Percentiles rank a stretch among this genome's conserved stretches.
phyloP scores from a whole-genome alignment of 106 monocot species.

The Hemerocallis citrina region DNA sequence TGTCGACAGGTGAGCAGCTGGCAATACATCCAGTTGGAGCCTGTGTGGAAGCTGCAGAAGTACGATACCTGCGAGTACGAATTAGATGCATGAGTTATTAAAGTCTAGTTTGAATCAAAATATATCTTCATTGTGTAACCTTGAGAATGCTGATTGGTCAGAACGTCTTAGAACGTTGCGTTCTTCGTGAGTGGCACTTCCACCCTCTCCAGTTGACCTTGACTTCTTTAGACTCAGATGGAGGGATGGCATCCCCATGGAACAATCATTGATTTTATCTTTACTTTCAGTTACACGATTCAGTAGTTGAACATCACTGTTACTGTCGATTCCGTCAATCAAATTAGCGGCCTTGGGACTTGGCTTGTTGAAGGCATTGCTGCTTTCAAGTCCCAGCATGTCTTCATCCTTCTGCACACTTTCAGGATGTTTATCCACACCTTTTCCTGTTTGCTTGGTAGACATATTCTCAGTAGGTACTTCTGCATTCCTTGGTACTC shows the following conservation, averaged over 20 bases:
- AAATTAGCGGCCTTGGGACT: conserved; percentile 23
- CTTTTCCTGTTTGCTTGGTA: conserved; percentile 12
- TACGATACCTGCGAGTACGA: conserved; percentile 53
- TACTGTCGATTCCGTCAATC: conserved; percentile 24
- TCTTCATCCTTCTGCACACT: conserved; percentile 12
- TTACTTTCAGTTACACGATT: conserved; percentile 19
- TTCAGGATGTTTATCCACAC: conserved; percentile 19
- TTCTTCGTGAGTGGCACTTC: conserved; percentile 23
- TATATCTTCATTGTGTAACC: conserved; percentile 25
- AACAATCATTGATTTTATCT: conserved; percentile 26
- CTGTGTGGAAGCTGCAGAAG: conserved; percentile 52
- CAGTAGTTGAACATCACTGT: conserved; percentile 3
- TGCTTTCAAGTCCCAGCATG: conserved; percentile 3
- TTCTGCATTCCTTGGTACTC: conserved; percentile 21
- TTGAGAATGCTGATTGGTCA: conserved; percentile 78
- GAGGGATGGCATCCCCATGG: conserved; percentile 37
- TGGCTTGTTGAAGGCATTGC: conserved; percentile 16
- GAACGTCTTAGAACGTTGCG: conserved; percentile 62
- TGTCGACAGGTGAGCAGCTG: conserved; percentile 45
- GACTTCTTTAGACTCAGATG: conserved; percentile 69
- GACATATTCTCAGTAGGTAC: conserved; percentile 17
- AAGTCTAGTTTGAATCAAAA: neutral
- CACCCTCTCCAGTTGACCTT: conserved; percentile 35
- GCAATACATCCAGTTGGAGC: conserved; percentile 32
- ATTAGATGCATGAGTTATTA: neutral